Conservation (phyloP, 768 basidiomycete genomes). For the Leucocoprinus sp. region DNA sequence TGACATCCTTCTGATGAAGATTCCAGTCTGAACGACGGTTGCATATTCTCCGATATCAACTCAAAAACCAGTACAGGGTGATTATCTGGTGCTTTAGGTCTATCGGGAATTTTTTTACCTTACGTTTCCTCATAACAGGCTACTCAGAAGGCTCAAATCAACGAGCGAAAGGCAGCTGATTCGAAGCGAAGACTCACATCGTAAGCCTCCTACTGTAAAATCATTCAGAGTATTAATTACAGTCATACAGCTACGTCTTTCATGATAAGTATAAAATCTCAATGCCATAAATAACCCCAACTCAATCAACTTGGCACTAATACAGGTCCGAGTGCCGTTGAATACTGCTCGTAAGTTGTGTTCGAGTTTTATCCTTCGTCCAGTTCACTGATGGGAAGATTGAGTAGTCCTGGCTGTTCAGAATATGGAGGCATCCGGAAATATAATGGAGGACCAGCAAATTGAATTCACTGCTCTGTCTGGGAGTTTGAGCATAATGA, state of each 20-base stretch:
- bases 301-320: constrained; percentile 14
- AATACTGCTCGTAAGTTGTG: constrained; percentile 57
- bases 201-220: constrained; percentile 33
- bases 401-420: constrained; percentile 70
- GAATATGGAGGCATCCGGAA: constrained; percentile 79
- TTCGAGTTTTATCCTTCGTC: neutral
- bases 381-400: neutral
- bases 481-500: constrained; percentile 83
- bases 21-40: constrained; percentile 58
- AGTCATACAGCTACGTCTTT: constrained; percentile 51
- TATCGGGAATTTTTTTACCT: neutral
- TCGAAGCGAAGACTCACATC: constrained; percentile 77
- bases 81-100: constrained; percentile 11
- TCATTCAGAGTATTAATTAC: neutral
- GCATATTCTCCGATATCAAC: constrained; percentile 62
- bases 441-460: constrained; percentile 65
- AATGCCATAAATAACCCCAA: neutral
- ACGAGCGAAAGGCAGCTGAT: constrained; percentile 68
- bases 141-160: constrained; percentile 69
- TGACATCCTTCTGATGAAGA: constrained; percentile 1
- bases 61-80: constrained; percentile 64
- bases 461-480: constrained; percentile 84
- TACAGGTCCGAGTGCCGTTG: constrained; percentile 73
- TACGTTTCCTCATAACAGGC: constrained; percentile 25
- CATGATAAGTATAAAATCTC: constrained; percentile 54